These are phyloP conservation scores for Kuraishia borneana DNA, from an alignment of 805 yeast genomes.

Conservation along the genomic window DNA sequence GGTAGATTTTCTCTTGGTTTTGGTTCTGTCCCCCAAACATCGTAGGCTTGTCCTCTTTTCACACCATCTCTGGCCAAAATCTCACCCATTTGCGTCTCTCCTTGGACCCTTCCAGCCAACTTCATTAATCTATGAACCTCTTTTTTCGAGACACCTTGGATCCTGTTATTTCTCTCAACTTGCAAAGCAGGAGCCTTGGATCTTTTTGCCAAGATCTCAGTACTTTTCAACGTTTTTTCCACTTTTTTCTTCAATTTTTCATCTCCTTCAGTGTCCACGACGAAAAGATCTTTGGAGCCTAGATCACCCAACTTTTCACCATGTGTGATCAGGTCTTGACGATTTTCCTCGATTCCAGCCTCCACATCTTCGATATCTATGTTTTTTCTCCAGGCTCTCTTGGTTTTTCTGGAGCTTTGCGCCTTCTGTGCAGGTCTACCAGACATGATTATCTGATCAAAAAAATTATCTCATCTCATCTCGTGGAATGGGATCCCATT, in stretches of 20 bases:
- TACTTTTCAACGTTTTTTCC: conserved; percentile 23
- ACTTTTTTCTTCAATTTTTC: conserved; percentile 24
- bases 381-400: conserved; percentile 87
- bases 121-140: conserved; percentile 60
- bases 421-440: conserved; percentile 46
- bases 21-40: conserved; percentile 47
- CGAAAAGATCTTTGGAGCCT: conserved; percentile 39
- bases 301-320: conserved; percentile 30
- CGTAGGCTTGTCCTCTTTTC: conserved; percentile 37
- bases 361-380: conserved; percentile 79
- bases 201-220: conserved; percentile 58
- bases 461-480: no score
- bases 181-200: conserved; percentile 67
- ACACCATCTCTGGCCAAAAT: conserved; percentile 56
- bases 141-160: conserved; percentile 54
- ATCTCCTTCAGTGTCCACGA: conserved; percentile 61
- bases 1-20: conserved; percentile 18
- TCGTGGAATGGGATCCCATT: no score
- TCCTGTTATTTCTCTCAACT: conserved; percentile 24
- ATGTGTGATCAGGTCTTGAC: conserved; percentile 47
- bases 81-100: conserved; percentile 40
- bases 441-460: conserved; percentile 17
- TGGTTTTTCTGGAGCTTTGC: conserved; percentile 86
- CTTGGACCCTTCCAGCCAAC: conserved; percentile 62
- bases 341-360: conserved; percentile 50